Conservation (phyloP, 805 yeast genomes). For the Zygosaccharomyces kombuchaensis region DNA sequence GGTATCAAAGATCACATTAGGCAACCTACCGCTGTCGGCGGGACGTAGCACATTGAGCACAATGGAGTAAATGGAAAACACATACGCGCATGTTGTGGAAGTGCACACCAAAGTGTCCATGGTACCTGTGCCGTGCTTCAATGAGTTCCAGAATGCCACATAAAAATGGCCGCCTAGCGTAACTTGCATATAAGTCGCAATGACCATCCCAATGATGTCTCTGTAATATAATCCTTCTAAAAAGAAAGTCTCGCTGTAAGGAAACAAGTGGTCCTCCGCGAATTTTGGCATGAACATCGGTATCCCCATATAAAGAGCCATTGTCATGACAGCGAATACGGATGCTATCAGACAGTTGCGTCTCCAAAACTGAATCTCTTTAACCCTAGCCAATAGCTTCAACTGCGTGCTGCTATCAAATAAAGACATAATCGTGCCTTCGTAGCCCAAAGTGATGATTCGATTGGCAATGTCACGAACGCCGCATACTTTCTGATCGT, state of each 20-base stretch:
- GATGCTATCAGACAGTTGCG: constrained; percentile 49
- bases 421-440: constrained; percentile 43
- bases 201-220: constrained; percentile 56
- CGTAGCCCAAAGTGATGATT: constrained; percentile 50
- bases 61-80: constrained; percentile 67
- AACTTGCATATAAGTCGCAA: constrained; percentile 61
- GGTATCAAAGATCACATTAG: constrained; percentile 79
- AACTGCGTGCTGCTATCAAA: constrained; percentile 67
- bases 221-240: constrained; percentile 29
- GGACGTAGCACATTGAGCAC: constrained; percentile 40
- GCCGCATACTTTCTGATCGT: constrained; percentile 51
- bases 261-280: constrained; percentile 34
- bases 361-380: constrained; percentile 73
- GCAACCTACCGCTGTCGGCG: constrained; percentile 39
- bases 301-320: constrained; percentile 44
- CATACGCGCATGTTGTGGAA: constrained; percentile 75
- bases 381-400: constrained; percentile 57
- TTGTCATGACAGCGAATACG: constrained; percentile 59
- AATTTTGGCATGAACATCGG: constrained; percentile 38
- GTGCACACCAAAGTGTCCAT: constrained; percentile 90
- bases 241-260: constrained; percentile 20
- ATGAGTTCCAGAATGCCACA: constrained; percentile 57
- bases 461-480: constrained; percentile 56
- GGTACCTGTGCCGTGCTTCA: constrained; percentile 67
- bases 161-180: constrained; percentile 65